phyloP scores from a whole-genome alignment of 208 protist genomes.

The Lotmaria passim region DNA sequence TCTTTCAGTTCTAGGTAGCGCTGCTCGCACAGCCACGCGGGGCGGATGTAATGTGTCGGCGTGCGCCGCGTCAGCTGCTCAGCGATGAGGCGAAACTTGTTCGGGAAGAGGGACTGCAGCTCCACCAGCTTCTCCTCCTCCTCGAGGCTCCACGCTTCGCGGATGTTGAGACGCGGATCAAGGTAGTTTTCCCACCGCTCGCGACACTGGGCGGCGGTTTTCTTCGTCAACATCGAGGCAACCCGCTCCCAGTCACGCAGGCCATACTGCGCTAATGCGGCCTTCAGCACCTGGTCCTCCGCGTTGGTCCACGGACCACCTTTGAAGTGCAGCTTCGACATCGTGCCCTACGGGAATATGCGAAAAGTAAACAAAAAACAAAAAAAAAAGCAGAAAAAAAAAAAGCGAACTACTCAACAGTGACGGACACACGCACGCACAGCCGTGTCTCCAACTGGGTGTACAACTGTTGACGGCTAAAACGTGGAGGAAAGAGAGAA shows the following conservation, averaged over 20 bases:
- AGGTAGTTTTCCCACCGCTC: constrained; percentile 99
- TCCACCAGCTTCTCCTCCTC: constrained; percentile 99
- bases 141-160: constrained; percentile 98
- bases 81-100: constrained; percentile 99
- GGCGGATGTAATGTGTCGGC: constrained; percentile 93
- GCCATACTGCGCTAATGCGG: constrained; percentile 99
- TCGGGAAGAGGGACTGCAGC: constrained; percentile 98
- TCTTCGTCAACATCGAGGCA: constrained; percentile 97
- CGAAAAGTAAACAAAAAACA: no score
- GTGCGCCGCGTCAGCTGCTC: constrained; percentile 72
- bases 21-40: constrained; percentile 98
- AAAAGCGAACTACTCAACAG: no score
- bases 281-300: constrained; percentile 99
- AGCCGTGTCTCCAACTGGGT: no score
- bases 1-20: constrained; percentile 98
- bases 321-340: constrained; percentile 94
- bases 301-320: constrained; percentile 99
- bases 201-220: constrained; percentile 99
- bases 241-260: constrained; percentile 99
- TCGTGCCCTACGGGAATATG: constrained; percentile 19
- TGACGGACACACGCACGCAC: no score
- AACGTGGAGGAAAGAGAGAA: no score
- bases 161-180: constrained; percentile 98
- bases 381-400: no score
- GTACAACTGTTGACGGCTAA: no score